Evolutionary conservation across 768 basidiomycete species (phyloP).

Genomic region (Leccinum uliginosum): DNA sequence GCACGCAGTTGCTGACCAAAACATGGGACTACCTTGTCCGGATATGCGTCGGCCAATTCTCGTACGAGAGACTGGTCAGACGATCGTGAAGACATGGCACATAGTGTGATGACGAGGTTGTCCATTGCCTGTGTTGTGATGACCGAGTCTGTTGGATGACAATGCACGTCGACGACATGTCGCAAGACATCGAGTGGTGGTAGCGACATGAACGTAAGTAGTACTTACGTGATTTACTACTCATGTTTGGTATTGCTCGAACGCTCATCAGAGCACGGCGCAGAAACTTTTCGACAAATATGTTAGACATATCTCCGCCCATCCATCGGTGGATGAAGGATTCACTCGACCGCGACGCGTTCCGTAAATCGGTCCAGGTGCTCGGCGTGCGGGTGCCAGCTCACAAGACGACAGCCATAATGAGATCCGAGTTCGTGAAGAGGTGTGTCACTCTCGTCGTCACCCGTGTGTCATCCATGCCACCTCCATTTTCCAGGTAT

Average conservation of each 20-base stretch:
- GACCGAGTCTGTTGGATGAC: conserved; percentile 83
- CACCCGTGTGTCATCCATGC: conserved; percentile 8
- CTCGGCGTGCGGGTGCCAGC: conserved; percentile 65
- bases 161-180: conserved; percentile 84
- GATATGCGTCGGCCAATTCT: conserved; percentile 54
- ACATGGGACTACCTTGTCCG: conserved; percentile 74
- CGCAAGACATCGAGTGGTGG: conserved; percentile 42
- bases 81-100: conserved; percentile 72
- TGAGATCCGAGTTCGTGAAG: conserved; percentile 56
- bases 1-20: conserved; percentile 60
- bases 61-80: conserved; percentile 72
- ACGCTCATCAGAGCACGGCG: neutral
- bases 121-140: conserved; percentile 48
- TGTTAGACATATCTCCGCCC: conserved; percentile 42
- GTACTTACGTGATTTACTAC: conserved; percentile 1
- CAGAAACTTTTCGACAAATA: conserved; percentile 5
- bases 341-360: conserved; percentile 57
- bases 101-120: conserved; percentile 59
- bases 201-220: conserved; percentile 4
- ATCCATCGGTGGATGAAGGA: conserved; percentile 46
- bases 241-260: conserved; percentile 17
- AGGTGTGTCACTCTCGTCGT: conserved; percentile 39
- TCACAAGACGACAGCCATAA: conserved; percentile 47
- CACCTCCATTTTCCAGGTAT: conserved; percentile 35
- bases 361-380: conserved; percentile 61